Evolutionary conservation across 140 eudicot species (phyloP).

Genomic region (Flaveria floridana): DNA sequence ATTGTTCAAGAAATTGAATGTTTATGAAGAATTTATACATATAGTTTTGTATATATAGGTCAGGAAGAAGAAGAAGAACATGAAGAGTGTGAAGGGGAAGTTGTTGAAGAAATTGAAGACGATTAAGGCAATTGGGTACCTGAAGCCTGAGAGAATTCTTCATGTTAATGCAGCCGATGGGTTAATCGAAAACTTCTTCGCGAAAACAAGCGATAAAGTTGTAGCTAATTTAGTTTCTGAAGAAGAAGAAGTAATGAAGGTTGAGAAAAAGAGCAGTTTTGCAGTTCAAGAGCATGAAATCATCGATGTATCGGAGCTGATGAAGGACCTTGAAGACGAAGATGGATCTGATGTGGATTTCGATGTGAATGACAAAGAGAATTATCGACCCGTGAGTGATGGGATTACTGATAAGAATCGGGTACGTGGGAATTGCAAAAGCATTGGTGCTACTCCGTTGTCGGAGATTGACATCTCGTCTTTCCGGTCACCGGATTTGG

Average conservation of each 20-base stretch:
- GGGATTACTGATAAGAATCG: slow-evolving; percentile 10
- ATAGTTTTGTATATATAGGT: slow-evolving; percentile 19
- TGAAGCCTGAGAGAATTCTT: slow-evolving; percentile 69
- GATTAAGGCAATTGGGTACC: slow-evolving; percentile 57
- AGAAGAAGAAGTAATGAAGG: slow-evolving; percentile 32
- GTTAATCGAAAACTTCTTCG: slow-evolving; percentile 32
- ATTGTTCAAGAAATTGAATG: slow-evolving; percentile 24
- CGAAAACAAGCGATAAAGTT: slow-evolving; percentile 33
- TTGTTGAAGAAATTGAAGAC: slow-evolving; percentile 73
- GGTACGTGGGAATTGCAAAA: slow-evolving; percentile 10
- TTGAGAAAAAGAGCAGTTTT: slow-evolving; percentile 27
- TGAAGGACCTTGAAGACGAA: slow-evolving; percentile 66
- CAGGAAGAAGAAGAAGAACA: slow-evolving; percentile 22
- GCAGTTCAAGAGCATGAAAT: slow-evolving; percentile 52
- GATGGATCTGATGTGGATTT: slow-evolving; percentile 32
- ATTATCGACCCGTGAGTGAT: slow-evolving; percentile 36
- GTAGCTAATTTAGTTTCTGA: slow-evolving; percentile 26
- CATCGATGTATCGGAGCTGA: slow-evolving; percentile 62
- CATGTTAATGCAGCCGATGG: slow-evolving; percentile 63
- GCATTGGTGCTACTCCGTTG: slow-evolving; percentile 31
- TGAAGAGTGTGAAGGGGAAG: slow-evolving; percentile 73
- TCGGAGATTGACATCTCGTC: slow-evolving; percentile 48
- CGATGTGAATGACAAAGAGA: slow-evolving; percentile 52
- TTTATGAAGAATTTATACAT: slow-evolving; percentile 13
- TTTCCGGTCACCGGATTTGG: slow-evolving; percentile 60